Percentiles rank a stretch among this genome's conserved stretches.
These are phyloP conservation scores for Macrolepiota fuliginosa DNA, from an alignment of 768 basidiomycete genomes.

Conservation along the genomic window DNA sequence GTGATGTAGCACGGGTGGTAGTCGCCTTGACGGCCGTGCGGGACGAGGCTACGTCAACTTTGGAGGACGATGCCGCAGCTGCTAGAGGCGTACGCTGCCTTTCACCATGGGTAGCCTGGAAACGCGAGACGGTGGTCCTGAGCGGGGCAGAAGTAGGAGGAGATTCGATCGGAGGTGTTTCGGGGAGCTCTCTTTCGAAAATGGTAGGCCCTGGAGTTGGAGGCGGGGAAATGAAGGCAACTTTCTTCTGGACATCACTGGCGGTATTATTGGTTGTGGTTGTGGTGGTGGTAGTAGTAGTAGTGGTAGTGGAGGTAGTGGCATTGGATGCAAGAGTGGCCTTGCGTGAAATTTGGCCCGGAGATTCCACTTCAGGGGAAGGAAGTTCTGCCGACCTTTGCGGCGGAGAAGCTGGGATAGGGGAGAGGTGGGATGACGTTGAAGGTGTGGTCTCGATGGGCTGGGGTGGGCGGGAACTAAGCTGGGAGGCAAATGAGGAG, in stretches of 20 bases:
- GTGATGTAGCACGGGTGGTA: slow-evolving; percentile 63
- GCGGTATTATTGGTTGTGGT: slow-evolving; percentile 23
- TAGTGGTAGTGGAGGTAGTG: slow-evolving; percentile 19
- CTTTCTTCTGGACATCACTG: slow-evolving; percentile 73
- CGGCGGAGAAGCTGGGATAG: slow-evolving; percentile 2
- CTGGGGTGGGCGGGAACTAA: slow-evolving; percentile 28
- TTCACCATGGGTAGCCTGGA: slow-evolving; percentile 71
- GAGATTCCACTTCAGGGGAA: slow-evolving; percentile 24
- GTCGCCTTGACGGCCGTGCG: slow-evolving; percentile 39
- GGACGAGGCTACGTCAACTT: slow-evolving; percentile 50
- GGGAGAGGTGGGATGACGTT: slow-evolving; percentile 28
- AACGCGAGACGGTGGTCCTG: slow-evolving; percentile 75
- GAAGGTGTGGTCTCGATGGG: slow-evolving; percentile 24
- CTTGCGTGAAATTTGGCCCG: slow-evolving; percentile 35
- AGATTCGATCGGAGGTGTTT: slow-evolving; percentile 32
- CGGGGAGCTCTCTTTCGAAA: slow-evolving; percentile 52
- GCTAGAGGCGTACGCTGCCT: slow-evolving; percentile 62
- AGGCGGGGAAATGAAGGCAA: slow-evolving; percentile 82
- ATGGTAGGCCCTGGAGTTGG: slow-evolving; percentile 67
- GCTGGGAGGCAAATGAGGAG: slow-evolving; percentile 30
- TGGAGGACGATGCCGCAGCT: slow-evolving; percentile 61
- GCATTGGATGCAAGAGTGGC: slow-evolving; percentile 24
- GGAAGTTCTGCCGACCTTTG: neutral
- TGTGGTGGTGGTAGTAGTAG: slow-evolving; percentile 21
- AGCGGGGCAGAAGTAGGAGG: slow-evolving; percentile 29